Evolutionary conservation across 2,329 filamentous ascomycete genomes (phyloP).

Genomic region (Colletotrichum tropicale): DNA sequence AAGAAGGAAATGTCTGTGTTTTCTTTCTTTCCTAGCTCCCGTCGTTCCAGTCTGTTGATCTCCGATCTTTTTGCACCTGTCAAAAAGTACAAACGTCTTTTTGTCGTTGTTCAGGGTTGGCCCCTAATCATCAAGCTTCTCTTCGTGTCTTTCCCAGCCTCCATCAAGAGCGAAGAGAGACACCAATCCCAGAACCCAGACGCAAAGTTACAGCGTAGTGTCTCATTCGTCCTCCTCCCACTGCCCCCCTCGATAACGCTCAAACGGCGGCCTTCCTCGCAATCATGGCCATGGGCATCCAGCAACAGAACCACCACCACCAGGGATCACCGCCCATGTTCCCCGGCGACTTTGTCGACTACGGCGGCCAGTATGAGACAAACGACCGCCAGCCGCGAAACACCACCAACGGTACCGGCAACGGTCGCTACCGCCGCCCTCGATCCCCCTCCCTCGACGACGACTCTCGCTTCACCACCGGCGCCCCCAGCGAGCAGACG

Average conservation of each 20-base stretch:
- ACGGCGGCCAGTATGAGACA: conserved; percentile 7
- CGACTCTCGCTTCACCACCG: conserved; percentile 18
- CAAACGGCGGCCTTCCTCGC: neutral
- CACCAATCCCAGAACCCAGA: neutral
- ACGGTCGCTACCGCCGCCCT: conserved; percentile 14
- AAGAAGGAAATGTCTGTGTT: neutral
- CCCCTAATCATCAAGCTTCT: neutral
- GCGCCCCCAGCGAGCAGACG: neutral
- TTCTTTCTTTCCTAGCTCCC: neutral
- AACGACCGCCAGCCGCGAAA: conserved; percentile 13
- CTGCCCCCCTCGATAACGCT: neutral
- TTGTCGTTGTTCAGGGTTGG: neutral
- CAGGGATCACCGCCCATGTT: conserved; percentile 12
- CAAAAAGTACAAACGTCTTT: neutral
- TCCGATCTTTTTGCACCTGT: neutral
- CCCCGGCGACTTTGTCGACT: conserved; percentile 15
- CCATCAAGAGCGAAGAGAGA: neutral
- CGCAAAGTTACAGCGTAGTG: neutral
- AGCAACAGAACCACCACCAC: conserved; percentile 11
- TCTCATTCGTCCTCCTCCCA: neutral
- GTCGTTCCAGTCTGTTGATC: neutral
- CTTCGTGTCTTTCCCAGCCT: neutral
- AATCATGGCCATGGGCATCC: conserved; percentile 18
- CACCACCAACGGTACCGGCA: neutral
- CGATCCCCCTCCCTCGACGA: conserved; percentile 18